These are phyloP conservation scores for Venturiaceae sp. DNA, from an alignment of 2,329 filamentous ascomycete species.

Conservation along the genomic window DNA sequence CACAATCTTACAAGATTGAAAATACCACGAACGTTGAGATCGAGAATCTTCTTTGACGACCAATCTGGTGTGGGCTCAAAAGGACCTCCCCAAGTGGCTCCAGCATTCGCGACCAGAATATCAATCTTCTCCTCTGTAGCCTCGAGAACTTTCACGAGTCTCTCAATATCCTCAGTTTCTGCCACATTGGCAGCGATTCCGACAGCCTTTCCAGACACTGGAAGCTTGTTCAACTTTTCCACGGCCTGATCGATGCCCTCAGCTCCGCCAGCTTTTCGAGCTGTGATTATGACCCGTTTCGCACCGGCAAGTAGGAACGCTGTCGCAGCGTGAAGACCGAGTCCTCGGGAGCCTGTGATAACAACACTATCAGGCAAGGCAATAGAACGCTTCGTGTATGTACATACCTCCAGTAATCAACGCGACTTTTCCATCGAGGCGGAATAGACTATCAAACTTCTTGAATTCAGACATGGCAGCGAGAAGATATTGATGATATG, in stretches of 20 bases:
- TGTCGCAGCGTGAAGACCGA: constrained; percentile 28
- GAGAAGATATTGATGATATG: neutral
- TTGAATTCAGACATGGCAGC: constrained; percentile 21
- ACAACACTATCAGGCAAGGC: neutral
- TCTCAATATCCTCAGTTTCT: constrained; percentile 23
- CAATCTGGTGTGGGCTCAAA: constrained; percentile 27
- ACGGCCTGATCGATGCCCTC: constrained; percentile 29
- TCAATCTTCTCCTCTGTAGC: constrained; percentile 22
- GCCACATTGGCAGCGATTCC: constrained; percentile 28
- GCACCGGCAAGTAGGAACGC: constrained; percentile 29
- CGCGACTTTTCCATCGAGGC: constrained; percentile 26
- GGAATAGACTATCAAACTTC: constrained; percentile 24
- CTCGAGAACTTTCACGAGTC: constrained; percentile 21
- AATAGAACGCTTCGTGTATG: neutral
- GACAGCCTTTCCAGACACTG: constrained; percentile 21
- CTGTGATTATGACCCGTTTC: constrained; percentile 27
- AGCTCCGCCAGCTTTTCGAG: constrained; percentile 25
- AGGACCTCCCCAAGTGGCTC: constrained; percentile 27
- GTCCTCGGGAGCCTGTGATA: constrained; percentile 26
- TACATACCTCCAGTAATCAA: constrained; percentile 24
- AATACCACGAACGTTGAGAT: constrained; percentile 29
- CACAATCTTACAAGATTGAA: constrained; percentile 28
- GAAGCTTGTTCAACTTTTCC: constrained; percentile 26
- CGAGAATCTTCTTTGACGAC: constrained; percentile 25
- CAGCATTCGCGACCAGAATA: constrained; percentile 29